Evolutionary conservation across 2,329 filamentous ascomycete genomes (phyloP).

Genomic region (Apiospora koreana): DNA sequence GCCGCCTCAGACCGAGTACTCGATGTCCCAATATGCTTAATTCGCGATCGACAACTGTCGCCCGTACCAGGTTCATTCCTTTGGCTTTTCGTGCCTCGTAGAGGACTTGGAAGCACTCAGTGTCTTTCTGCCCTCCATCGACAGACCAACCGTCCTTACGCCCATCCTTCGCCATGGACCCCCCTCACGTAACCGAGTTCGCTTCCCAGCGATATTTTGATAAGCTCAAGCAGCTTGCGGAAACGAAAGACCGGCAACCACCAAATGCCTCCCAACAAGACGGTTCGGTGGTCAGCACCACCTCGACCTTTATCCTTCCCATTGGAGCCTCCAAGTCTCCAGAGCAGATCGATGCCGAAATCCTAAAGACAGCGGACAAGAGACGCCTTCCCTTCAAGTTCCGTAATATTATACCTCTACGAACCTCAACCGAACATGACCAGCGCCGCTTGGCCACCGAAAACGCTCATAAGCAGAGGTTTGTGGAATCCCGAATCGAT

Average conservation of each 20-base stretch:
- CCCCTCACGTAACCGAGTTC: conserved; percentile 65
- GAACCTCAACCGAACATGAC: conserved; percentile 33
- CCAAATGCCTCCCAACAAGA: conserved; percentile 35
- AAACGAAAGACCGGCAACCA: conserved; percentile 41
- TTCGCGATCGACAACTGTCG: conserved; percentile 25
- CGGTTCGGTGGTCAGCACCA: conserved; percentile 30
- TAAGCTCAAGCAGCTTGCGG: conserved; percentile 58
- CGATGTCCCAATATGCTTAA: conserved; percentile 36
- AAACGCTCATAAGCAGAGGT: conserved; percentile 28
- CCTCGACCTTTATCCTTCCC: conserved; percentile 51
- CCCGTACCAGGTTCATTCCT: conserved; percentile 25
- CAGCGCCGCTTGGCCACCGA: conserved; percentile 27
- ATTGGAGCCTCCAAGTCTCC: conserved; percentile 36
- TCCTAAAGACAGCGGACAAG: conserved; percentile 28
- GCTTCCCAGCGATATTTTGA: conserved; percentile 65
- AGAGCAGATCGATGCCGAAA: conserved; percentile 36
- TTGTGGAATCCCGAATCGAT: conserved; percentile 9
- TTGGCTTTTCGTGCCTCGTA: conserved; percentile 28
- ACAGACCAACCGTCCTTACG: not conserved
- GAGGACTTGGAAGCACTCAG: conserved; percentile 28
- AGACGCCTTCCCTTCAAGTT: conserved; percentile 33
- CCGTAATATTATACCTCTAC: conserved; percentile 31
- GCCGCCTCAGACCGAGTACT: conserved; percentile 12
- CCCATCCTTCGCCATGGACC: conserved; percentile 52
- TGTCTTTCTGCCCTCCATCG: conserved; percentile 25